These are phyloP conservation scores for Bryoerythrophyllum caledonicum DNA, from an alignment of 225 moss, liverwort and hornwort species.

Conservation along the genomic window DNA sequence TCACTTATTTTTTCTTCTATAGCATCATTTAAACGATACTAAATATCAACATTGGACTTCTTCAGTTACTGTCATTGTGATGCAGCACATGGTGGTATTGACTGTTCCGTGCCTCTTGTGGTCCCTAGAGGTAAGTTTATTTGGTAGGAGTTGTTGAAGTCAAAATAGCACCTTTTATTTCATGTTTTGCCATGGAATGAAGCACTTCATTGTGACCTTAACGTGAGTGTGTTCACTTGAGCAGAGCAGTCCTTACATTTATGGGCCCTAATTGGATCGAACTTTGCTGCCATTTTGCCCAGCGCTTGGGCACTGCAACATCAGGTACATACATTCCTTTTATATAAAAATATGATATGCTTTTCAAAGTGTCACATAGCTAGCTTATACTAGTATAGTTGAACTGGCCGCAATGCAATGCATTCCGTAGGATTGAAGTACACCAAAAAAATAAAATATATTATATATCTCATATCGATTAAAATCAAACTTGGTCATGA, in stretches of 20 bases:
- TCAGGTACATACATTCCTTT: conserved; percentile 47
- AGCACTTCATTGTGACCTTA: not conserved
- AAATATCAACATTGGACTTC: conserved; percentile 9
- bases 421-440: no score
- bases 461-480: no score
- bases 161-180: not conserved
- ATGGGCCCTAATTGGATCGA: conserved; percentile 67
- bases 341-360: not conserved
- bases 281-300: conserved; percentile 72
- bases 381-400: no score
- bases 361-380: not conserved
- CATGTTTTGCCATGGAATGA: not conserved
- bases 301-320: conserved; percentile 78
- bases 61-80: conserved; percentile 82
- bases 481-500: no score
- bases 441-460: no score
- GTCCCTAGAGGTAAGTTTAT: conserved; percentile 32
- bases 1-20: not conserved
- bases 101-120: conserved; percentile 59
- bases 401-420: no score
- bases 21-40: not conserved
- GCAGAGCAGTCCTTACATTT: conserved; percentile 70
- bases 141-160: not conserved
- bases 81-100: conserved; percentile 80
- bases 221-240: not conserved